These are phyloP conservation scores for Delonix regia DNA, from an alignment of 306 rosid genomes.

Conservation along the genomic window DNA sequence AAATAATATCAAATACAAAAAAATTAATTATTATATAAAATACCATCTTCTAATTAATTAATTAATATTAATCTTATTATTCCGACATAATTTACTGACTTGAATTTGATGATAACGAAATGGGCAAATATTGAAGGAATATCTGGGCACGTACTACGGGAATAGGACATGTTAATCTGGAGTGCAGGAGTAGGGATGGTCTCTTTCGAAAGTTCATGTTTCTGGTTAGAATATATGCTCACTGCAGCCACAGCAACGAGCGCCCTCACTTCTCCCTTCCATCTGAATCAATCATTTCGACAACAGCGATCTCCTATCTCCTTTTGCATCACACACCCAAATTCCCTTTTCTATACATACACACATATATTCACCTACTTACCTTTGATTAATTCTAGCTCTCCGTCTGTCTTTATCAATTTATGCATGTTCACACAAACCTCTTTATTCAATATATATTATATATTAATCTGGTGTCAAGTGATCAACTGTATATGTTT, in stretches of 20 bases:
- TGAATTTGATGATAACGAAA: no score
- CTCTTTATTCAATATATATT: background rate
- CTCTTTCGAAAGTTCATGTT: no score
- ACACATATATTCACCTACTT: no score
- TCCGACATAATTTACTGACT: no score
- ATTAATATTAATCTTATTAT: no score
- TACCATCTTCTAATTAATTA: no score
- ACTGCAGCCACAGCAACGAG: background rate
- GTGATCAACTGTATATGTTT: background rate
- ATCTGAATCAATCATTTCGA: conserved; percentile 7
- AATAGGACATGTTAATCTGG: background rate
- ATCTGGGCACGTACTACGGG: background rate
- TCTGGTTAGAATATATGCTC: background rate
- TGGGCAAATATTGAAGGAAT: background rate
- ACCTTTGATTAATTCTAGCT: no score
- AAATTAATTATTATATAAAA: no score
- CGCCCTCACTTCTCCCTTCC: background rate
- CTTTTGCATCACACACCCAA: background rate
- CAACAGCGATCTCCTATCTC: background rate
- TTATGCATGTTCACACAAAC: background rate
- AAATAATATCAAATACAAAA: no score
- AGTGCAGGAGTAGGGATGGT: no score
- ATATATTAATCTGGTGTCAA: background rate
- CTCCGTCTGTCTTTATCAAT: background rate
- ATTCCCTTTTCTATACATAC: background rate